phyloP scores from a whole-genome alignment of 495 filamentous ascomycete species.

The Viridothelium virens region DNA sequence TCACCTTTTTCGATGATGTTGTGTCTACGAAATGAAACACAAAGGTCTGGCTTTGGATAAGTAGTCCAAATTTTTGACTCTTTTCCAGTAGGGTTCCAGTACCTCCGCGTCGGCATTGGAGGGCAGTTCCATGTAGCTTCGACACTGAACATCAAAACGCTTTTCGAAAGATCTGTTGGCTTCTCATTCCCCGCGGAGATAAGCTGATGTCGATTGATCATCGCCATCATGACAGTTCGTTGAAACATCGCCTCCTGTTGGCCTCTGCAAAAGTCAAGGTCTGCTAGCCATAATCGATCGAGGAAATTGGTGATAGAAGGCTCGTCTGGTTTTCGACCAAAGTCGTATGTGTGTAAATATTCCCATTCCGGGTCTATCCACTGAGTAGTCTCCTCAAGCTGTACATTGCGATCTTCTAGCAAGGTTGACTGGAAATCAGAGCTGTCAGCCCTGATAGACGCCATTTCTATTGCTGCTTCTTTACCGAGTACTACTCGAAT shows the following conservation, averaged over 20 bases:
- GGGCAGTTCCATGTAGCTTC: neutral
- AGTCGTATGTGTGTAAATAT: neutral
- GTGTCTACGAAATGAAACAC: neutral
- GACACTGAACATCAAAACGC: conserved; percentile 7
- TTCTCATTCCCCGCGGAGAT: neutral
- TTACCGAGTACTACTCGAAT: conserved; percentile 5
- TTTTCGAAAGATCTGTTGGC: neutral
- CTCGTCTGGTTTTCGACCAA: neutral
- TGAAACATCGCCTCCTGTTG: conserved; percentile 2
- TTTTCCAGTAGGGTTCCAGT: neutral
- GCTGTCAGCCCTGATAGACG: neutral
- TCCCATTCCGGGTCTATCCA: neutral
- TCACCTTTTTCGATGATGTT: neutral
- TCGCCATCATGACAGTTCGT: conserved; percentile 7
- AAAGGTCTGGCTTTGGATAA: conserved; percentile 3
- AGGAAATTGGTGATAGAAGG: neutral
- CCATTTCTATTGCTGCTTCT: conserved; percentile 3
- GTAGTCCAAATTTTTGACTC: neutral
- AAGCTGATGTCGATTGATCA: conserved; percentile 8
- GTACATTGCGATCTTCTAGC: neutral
- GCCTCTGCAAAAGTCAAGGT: neutral
- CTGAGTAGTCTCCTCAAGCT: neutral
- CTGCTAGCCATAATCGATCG: neutral
- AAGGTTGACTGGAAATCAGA: neutral
- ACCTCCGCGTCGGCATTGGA: conserved; percentile 3